Percentiles rank a stretch among this genome's conserved stretches.
phyloP scores from a whole-genome alignment of 257 asterid genomes.

The Linderniella brevidens region DNA sequence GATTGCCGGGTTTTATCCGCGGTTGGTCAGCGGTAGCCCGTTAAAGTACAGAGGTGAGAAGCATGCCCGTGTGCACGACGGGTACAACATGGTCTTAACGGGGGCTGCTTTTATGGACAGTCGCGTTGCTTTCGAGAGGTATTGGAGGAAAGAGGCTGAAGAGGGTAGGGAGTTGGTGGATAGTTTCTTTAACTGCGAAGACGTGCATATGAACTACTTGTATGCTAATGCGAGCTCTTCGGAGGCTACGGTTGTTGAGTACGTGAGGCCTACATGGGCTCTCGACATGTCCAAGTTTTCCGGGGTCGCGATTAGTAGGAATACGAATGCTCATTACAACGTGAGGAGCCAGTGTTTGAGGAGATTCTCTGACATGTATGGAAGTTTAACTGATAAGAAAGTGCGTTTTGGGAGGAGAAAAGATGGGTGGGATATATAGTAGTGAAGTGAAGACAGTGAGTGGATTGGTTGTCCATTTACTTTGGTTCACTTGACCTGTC shows the following conservation, averaged over 20 bases:
- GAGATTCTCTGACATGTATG: slow-evolving; percentile 52
- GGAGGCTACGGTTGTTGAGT: slow-evolving; percentile 39
- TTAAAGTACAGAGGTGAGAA: slow-evolving; percentile 53
- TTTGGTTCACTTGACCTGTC: too few species aligned
- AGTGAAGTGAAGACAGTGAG: too few species aligned
- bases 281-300: slow-evolving; percentile 74
- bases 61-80: slow-evolving; percentile 53
- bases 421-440: slow-evolving; percentile 98
- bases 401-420: slow-evolving; percentile 42
- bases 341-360: slow-evolving; percentile 37
- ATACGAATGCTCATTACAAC: slow-evolving; percentile 41
- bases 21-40: slow-evolving; percentile 44
- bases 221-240: slow-evolving; percentile 48
- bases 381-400: slow-evolving; percentile 35
- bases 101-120: slow-evolving; percentile 86
- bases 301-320: slow-evolving; percentile 61
- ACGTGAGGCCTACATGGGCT: slow-evolving; percentile 58
- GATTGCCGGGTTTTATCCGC: slow-evolving; percentile 85
- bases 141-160: slow-evolving; percentile 57
- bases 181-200: slow-evolving; percentile 67
- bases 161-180: slow-evolving; percentile 55
- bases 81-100: slow-evolving; percentile 81
- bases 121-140: slow-evolving; percentile 45
- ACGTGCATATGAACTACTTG: slow-evolving; percentile 73
- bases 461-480: too few species aligned